Percentiles rank a stretch among this genome's conserved stretches.
phyloP scores from a whole-genome alignment of 129 eudicot genomes.

The Arctium lappa region DNA sequence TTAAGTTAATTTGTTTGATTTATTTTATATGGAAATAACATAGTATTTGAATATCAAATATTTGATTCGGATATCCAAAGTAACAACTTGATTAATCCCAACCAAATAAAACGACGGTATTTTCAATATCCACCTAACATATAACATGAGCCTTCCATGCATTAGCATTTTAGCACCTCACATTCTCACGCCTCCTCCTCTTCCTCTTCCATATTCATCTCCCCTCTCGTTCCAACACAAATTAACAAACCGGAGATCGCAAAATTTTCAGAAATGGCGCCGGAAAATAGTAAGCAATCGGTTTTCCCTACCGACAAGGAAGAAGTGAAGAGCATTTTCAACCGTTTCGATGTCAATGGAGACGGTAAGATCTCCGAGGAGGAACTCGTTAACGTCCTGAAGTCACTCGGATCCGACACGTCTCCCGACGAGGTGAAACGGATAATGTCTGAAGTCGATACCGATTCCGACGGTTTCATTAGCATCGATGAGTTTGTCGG shows the following conservation, averaged over 20 bases:
- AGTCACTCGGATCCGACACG: conserved; percentile 56
- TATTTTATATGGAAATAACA: too few species aligned
- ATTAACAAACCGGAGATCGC: not conserved
- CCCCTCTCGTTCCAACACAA: not conserved
- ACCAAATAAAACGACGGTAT: not conserved
- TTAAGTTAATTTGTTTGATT: too few species aligned
- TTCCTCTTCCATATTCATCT: not conserved
- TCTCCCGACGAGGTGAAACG: conserved; percentile 49
- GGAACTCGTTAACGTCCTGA: conserved; percentile 54
- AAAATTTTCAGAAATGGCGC: conserved; percentile 20
- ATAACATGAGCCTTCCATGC: conserved; percentile 18
- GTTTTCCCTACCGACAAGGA: conserved; percentile 43
- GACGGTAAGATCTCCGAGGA: conserved; percentile 69
- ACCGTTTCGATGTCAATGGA: conserved; percentile 76
- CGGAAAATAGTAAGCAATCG: conserved; percentile 20
- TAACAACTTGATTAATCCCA: not conserved
- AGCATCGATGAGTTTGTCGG: conserved; percentile 59
- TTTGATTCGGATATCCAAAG: not conserved
- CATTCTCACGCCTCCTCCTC: conserved; percentile 3
- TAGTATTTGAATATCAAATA: not conserved
- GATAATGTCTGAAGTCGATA: conserved; percentile 73
- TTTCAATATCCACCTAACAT: not conserved
- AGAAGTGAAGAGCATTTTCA: conserved; percentile 57
- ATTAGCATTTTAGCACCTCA: conserved; percentile 20
- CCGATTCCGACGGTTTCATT: conserved; percentile 66